Base-by-base conservation (phyloP, 169 alveolate species). In the Eimeria nieschulzi region DNA sequence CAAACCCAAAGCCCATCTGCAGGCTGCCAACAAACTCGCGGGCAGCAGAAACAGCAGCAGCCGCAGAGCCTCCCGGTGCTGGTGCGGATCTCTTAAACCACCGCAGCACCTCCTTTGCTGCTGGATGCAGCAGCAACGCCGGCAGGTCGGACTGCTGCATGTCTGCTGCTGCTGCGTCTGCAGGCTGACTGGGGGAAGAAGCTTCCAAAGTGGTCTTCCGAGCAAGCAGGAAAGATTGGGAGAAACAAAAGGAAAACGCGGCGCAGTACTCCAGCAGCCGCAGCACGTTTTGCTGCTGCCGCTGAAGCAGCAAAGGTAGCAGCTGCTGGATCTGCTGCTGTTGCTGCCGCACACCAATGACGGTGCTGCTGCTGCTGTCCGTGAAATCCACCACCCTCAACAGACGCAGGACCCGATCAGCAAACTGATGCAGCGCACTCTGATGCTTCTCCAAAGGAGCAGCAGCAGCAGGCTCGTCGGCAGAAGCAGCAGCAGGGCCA, bases 261-360 rank as follows among this genome's bases (percentile, higher is more conserved):
- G 82, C 82, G 39, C 82, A 72, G 17, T 72, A 72, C 55, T 72
- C 82, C 54, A 72, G 82, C 82, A 72, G 55, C 19, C 82, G 54
- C 82, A 72, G 25, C 61, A 26, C 82, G 26, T 72, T 72, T 72
- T 72, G 82, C 51, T 26, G 61, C 82, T 72, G 82, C 82, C 10
- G 82, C 59, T 72, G 82, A 7, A 72, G 59, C 82, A 72, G 82
- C 19, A 26, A 72, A 8, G 82, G 82, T 59, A 72, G 54, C 15
- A 25, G 51, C 82, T 39, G 82, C 82, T 72, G 61, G 0, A 72
- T 17, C 59, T 72, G 78, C 78, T 72, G 82, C 82, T 72, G 51
- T 55, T 72, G n/a, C 54, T 59, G 68, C 68, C 68, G 68, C 68
- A 59, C 15, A 19, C 5, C 23, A 33, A 0, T 33, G 46, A 3